phyloP scores from a whole-genome alignment of 257 asterid species.

The Cinchona pubescens region DNA sequence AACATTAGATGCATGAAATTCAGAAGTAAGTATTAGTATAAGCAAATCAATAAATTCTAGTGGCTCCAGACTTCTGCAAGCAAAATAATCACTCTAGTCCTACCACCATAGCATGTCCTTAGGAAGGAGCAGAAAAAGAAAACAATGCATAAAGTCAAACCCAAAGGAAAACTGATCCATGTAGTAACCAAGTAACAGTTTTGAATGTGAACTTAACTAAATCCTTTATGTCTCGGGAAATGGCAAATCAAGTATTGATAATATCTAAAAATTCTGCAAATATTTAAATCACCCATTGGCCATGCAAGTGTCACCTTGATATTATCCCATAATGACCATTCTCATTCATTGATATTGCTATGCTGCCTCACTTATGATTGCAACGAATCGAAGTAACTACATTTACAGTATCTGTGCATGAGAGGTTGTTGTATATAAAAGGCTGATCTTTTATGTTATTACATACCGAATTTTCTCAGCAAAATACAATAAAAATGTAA shows the following conservation, averaged over 20 bases:
- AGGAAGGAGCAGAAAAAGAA: constrained; percentile 3
- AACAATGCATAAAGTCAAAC: not conserved
- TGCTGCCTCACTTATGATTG: not conserved
- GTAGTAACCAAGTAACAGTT: not conserved
- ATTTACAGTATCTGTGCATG: not conserved
- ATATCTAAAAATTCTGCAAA: not conserved
- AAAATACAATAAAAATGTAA: not conserved
- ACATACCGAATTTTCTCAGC: not conserved
- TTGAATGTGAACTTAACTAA: not conserved
- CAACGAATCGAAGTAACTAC: not conserved
- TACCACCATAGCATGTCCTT: not conserved
- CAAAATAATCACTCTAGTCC: not conserved
- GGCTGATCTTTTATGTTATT: not conserved
- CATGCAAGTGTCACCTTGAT: not conserved
- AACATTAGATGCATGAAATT: not conserved
- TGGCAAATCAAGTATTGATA: not conserved
- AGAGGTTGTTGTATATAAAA: not conserved
- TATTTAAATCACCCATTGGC: not conserved
- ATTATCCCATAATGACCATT: not conserved
- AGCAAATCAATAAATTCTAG: not conserved
- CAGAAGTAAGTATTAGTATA: not conserved
- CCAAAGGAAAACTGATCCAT: not conserved
- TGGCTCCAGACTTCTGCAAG: not conserved
- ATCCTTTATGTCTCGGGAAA: not conserved
- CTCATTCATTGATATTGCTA: not conserved